Evolutionary conservation across 192 early-diverging fungal genomes (phyloP).

Genomic region (Coemansia erecta): DNA sequence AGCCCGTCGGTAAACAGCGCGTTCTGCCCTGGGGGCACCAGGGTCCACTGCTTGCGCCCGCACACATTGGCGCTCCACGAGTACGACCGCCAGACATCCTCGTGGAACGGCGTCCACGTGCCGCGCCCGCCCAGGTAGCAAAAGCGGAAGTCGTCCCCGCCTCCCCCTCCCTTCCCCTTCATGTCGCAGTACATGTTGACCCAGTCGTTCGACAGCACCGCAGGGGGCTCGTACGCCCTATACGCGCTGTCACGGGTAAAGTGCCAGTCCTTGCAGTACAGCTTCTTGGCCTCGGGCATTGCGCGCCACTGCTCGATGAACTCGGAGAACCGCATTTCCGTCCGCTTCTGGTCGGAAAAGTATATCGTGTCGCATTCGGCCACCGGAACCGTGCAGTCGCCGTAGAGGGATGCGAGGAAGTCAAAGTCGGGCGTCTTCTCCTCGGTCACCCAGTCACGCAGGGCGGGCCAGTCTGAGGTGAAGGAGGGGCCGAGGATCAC

Average conservation of each 20-base stretch:
- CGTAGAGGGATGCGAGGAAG: constrained; percentile 35
- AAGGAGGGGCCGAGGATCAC: constrained; percentile 23
- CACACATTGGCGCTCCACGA: constrained; percentile 77
- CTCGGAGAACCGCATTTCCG: constrained; percentile 54
- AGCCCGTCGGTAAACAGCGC: constrained; percentile 56
- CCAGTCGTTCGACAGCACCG: constrained; percentile 61
- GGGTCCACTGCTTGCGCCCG: constrained; percentile 67
- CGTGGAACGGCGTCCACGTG: constrained; percentile 74
- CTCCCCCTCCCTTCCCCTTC: too few species aligned
- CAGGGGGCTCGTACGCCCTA: constrained; percentile 12
- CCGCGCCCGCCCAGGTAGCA: constrained; percentile 69
- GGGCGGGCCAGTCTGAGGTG: constrained; percentile 53
- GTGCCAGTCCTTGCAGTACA: constrained; percentile 76
- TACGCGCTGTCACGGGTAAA: constrained; percentile 32
- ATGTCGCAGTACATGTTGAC: constrained; percentile 62
- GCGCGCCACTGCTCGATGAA: constrained; percentile 58
- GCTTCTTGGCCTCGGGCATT: neutral
- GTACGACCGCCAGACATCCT: constrained; percentile 74
- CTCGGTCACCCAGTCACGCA: constrained; percentile 56
- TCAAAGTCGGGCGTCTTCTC: constrained; percentile 21
- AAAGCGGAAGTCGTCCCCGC: constrained; percentile 69
- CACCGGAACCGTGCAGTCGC: constrained; percentile 53
- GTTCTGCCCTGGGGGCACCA: constrained; percentile 66
- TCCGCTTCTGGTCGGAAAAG: constrained; percentile 64
- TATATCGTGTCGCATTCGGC: constrained; percentile 59